These are phyloP conservation scores for Pneumocystis murina DNA, from an alignment of 1,139 yeast genomes.

Conservation along the genomic window DNA sequence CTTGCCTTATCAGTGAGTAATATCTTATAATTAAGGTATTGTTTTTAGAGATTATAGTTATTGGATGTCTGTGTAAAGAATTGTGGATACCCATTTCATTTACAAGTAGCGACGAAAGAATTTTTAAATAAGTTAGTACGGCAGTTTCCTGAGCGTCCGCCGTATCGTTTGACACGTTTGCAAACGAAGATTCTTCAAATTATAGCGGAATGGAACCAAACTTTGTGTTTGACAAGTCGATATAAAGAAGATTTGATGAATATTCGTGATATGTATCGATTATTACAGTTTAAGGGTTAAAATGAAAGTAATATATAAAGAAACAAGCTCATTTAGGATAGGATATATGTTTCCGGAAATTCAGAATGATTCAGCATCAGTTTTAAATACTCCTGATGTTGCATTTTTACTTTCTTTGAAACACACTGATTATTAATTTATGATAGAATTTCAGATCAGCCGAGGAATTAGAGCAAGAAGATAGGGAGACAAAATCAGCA, in stretches of 20 bases:
- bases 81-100: constrained; percentile 93
- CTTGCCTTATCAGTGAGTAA: constrained; percentile 32
- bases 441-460: constrained; percentile 46
- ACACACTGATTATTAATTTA: background rate
- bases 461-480: constrained; percentile 84
- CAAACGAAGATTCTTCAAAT: constrained; percentile 78
- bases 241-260: constrained; percentile 85
- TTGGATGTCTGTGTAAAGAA: constrained; percentile 88
- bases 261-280: constrained; percentile 89
- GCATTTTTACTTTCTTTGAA: constrained; percentile 18
- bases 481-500: constrained; percentile 82
- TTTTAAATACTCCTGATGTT: constrained; percentile 74
- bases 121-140: constrained; percentile 84
- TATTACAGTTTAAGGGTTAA: constrained; percentile 62
- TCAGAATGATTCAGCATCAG: constrained; percentile 81
- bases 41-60: constrained; percentile 20
- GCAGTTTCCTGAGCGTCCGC: constrained; percentile 90
- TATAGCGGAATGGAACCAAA: constrained; percentile 94
- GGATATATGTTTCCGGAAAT: constrained; percentile 76
- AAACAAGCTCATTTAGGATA: background rate
- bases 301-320: constrained; percentile 16
- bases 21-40: constrained; percentile 13
- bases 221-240: constrained; percentile 77
- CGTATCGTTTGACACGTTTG: constrained; percentile 64
- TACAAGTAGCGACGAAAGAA: constrained; percentile 88